Conservation (phyloP, 345 rosid genomes). For the Trapa bicornis region DNA sequence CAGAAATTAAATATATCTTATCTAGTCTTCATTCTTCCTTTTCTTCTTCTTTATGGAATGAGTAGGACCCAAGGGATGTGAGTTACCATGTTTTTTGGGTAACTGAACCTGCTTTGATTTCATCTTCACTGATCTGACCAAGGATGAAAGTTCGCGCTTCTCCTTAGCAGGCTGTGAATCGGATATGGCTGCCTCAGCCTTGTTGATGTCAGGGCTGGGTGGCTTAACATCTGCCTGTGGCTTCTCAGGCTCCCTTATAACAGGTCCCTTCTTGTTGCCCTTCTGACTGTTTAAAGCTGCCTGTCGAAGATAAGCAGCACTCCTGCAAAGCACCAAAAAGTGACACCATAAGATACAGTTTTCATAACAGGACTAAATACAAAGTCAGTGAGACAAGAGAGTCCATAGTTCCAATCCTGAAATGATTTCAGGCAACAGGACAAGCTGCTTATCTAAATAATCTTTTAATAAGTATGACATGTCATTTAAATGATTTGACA, state of each 20-base stretch:
- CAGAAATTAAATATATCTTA: not conserved
- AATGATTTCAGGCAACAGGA: not conserved
- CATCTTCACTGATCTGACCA: conserved; percentile 66
- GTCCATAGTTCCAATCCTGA: not conserved
- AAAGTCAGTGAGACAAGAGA: not conserved
- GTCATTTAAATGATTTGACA: not conserved
- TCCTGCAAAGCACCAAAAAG: conserved; percentile 38
- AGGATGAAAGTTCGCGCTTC: conserved; percentile 40
- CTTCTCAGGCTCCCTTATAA: conserved; percentile 16
- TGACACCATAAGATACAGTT: conserved; percentile 1
- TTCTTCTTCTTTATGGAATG: conserved; percentile 1
- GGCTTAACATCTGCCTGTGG: conserved; percentile 9
- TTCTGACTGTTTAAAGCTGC: conserved; percentile 34
- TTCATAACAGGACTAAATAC: not conserved
- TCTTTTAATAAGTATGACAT: not conserved
- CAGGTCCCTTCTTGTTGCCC: conserved; percentile 18
- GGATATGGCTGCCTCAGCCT: conserved; percentile 9
- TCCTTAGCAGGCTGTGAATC: conserved; percentile 22
- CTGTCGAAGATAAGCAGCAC: conserved; percentile 75
- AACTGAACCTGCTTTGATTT: conserved; percentile 43
- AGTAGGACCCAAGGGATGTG: not conserved
- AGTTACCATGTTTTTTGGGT: conserved; percentile 8
- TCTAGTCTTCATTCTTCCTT: not conserved
- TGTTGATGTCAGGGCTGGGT: conserved; percentile 7
- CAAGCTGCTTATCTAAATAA: not conserved